Evolutionary conservation across 1,284 basidiomycete species (phyloP).

Genomic region (Cryptococcus sp.): DNA sequence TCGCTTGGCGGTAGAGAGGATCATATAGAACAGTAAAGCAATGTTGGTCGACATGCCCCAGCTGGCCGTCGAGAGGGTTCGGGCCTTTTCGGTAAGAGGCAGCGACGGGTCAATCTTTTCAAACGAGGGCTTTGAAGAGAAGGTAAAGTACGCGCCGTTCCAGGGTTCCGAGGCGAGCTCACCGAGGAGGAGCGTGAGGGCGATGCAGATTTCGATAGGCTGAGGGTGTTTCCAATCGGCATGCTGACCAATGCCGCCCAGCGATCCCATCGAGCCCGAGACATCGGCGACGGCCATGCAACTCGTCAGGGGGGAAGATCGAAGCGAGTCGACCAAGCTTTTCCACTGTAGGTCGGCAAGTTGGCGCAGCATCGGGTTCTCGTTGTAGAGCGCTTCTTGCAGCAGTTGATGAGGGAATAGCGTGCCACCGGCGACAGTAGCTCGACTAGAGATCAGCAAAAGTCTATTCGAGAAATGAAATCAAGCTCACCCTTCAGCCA

Average conservation of each 20-base stretch:
- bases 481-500: constrained; percentile 50
- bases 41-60: constrained; percentile 61
- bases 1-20: constrained; percentile 56
- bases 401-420: constrained; percentile 30
- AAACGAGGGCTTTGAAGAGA: constrained; percentile 53
- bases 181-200: constrained; percentile 61
- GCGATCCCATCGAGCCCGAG: constrained; percentile 61
- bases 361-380: constrained; percentile 26
- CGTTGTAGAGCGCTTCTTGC: constrained; percentile 6
- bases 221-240: constrained; percentile 9
- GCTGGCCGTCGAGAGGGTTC: constrained; percentile 41
- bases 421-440: constrained; percentile 22
- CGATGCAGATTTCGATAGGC: constrained; percentile 59
- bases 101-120: constrained; percentile 50
- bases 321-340: constrained; percentile 53
- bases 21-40: constrained; percentile 23
- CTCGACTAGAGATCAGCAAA: constrained; percentile 1
- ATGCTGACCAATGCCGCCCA: too few species aligned
- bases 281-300: constrained; percentile 67
- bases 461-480: not conserved
- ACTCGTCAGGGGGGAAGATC: constrained; percentile 54
- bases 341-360: constrained; percentile 63
- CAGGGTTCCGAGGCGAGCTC: constrained; percentile 60
- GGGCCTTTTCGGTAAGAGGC: constrained; percentile 44
- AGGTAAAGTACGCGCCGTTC: constrained; percentile 61